These are phyloP conservation scores for Trichoderma gamsii DNA, from an alignment of 495 filamentous ascomycete species.

Conservation along the genomic window DNA sequence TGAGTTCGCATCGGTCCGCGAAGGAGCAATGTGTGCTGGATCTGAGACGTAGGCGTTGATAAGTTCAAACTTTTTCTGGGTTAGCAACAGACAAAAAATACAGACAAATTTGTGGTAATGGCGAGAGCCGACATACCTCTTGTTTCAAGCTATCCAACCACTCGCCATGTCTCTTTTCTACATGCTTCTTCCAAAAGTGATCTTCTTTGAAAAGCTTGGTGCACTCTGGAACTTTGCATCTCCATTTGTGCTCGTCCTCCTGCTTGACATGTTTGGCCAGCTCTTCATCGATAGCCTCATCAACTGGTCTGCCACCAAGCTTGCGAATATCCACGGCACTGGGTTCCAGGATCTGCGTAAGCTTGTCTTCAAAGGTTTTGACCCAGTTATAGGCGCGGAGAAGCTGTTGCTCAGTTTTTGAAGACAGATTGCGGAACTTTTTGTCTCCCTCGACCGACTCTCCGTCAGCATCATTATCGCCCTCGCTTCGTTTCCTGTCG, in stretches of 20 bases:
- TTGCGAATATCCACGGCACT: slow-evolving; percentile 79
- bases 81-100: not conserved
- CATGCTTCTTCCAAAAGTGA: slow-evolving; percentile 93
- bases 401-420: slow-evolving; percentile 83
- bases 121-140: slow-evolving; percentile 59
- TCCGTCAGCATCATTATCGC: slow-evolving; percentile 49
- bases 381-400: slow-evolving; percentile 98
- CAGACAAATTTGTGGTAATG: not conserved
- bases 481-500: slow-evolving; percentile 63
- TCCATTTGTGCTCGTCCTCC: slow-evolving; percentile 91
- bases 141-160: slow-evolving; percentile 75
- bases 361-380: slow-evolving; percentile 96
- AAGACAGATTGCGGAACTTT: slow-evolving; percentile 55
- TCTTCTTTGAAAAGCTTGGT: slow-evolving; percentile 96
- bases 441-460: slow-evolving; percentile 46
- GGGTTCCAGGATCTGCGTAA: slow-evolving; percentile 84
- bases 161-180: slow-evolving; percentile 90
- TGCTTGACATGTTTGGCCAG: slow-evolving; percentile 84
- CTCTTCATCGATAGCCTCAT: slow-evolving; percentile 83
- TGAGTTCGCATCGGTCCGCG: slow-evolving; percentile 90
- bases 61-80: slow-evolving; percentile 58
- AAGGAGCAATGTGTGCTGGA: slow-evolving; percentile 85
- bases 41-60: slow-evolving; percentile 93
- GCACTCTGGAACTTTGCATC: slow-evolving; percentile 94
- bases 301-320: slow-evolving; percentile 79